Evolutionary conservation across 2,329 filamentous ascomycete species (phyloP).

Genomic region (Aspergillus quadricinctus): DNA sequence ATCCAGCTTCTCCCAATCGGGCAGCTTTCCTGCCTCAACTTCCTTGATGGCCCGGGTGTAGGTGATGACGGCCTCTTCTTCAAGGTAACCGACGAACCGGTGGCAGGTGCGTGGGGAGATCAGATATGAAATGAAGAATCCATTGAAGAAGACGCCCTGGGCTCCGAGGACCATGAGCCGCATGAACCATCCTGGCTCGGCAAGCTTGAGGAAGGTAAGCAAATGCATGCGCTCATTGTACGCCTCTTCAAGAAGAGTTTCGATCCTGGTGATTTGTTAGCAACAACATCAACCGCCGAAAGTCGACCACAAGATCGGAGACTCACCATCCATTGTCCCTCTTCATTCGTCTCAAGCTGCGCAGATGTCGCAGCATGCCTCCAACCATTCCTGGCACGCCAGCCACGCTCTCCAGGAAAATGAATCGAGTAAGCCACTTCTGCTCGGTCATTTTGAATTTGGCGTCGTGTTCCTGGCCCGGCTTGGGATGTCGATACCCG

Average conservation of each 20-base stretch:
- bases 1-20: slow-evolving; percentile 71
- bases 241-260: slow-evolving; percentile 81
- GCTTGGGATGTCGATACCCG: slow-evolving; percentile 69
- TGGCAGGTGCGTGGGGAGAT: slow-evolving; percentile 83
- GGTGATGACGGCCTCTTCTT: slow-evolving; percentile 94
- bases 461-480: slow-evolving; percentile 40
- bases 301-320: background rate
- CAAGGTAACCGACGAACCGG: slow-evolving; percentile 92
- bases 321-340: slow-evolving; percentile 80
- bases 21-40: slow-evolving; percentile 76
- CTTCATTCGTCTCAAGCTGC: slow-evolving; percentile 78
- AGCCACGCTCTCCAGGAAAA: slow-evolving; percentile 92
- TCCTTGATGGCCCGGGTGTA: slow-evolving; percentile 88
- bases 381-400: slow-evolving; percentile 97
- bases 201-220: slow-evolving; percentile 88
- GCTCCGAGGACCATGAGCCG: slow-evolving; percentile 84
- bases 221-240: slow-evolving; percentile 95
- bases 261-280: slow-evolving; percentile 59
- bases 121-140: slow-evolving; percentile 84
- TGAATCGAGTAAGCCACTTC: slow-evolving; percentile 85
- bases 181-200: slow-evolving; percentile 83
- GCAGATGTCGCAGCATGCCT: slow-evolving; percentile 86
- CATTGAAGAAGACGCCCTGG: slow-evolving; percentile 96
- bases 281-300: background rate
- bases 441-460: slow-evolving; percentile 70